Conservation (phyloP, 257 asterid species). For the Craterostigma plantagineum region DNA sequence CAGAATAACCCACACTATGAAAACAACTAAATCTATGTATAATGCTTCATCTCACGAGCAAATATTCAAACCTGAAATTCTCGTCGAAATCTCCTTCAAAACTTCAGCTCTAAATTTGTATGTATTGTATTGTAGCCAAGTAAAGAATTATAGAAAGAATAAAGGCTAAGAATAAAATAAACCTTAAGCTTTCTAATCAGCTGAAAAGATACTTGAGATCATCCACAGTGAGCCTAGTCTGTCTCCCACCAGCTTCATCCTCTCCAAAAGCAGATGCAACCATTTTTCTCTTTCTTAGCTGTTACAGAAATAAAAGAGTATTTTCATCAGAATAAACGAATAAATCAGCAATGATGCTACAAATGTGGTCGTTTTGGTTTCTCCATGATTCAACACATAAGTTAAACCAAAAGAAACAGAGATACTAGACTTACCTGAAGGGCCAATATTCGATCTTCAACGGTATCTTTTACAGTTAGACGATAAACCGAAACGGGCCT, state of each 20-base stretch:
- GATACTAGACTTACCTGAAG: slow-evolving; percentile 43
- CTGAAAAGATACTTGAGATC: slow-evolving; percentile 74
- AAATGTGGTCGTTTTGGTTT: too few species aligned
- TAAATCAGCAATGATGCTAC: neutral
- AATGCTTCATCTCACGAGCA: too few species aligned
- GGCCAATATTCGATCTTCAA: slow-evolving; percentile 93
- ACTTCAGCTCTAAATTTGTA: too few species aligned
- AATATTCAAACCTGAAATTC: neutral
- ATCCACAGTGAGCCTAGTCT: slow-evolving; percentile 71
- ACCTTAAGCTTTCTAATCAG: slow-evolving; percentile 3
- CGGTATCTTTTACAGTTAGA: slow-evolving; percentile 83
- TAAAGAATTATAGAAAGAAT: slow-evolving; percentile 16
- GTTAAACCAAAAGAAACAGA: neutral
- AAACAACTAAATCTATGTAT: too few species aligned
- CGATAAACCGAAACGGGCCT: slow-evolving; percentile 91
- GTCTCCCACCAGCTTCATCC: slow-evolving; percentile 56
- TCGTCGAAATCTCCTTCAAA: slow-evolving; percentile 8
- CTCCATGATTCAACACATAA: too few species aligned
- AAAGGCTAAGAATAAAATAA: too few species aligned
- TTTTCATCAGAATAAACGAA: neutral
- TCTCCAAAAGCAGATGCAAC: slow-evolving; percentile 95
- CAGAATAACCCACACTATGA: too few species aligned
- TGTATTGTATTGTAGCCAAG: slow-evolving; percentile 11
- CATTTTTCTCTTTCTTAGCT: slow-evolving; percentile 92
- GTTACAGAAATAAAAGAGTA: slow-evolving; percentile 9